Evolutionary conservation across 306 rosid genomes (phyloP), one percentile per base, ranked within the genome.

Genomic region (Sophora flavescens): DNA sequence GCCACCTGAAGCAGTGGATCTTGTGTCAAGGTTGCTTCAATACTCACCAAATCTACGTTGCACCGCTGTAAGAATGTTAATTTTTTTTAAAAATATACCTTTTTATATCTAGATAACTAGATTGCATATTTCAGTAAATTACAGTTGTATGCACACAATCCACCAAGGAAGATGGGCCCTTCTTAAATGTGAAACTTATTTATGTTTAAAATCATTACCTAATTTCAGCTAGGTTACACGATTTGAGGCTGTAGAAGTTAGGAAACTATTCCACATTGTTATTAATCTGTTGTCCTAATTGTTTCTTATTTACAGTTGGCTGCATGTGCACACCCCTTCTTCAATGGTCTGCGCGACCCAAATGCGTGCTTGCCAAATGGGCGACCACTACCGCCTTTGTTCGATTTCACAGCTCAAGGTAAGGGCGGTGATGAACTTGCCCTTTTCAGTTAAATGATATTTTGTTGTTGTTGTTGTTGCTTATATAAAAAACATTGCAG

Each of bases 41-140:
- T 93, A 93, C 72, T 93, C 98, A 14, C 98, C 98, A 77, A 89
- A 87, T 81, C 89, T 93, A 54, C 97, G 98, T 45, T 93, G 97
- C 80, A 89, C 96, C 2, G 93, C 98, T 17, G 98, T 93, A 90
- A 91, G 93, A 50, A 67, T 42, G 44, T 82, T 54, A 30, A 8
- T 30, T 68, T 72, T 30, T 57, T 58, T 36, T 26, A 14, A 11
- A 11, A 38, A 62, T 39, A 8, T 17, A 8, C 36, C 35, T 32
- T 30, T 51, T 51, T 53, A 50, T 9, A 8, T 33, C 35, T 32
- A 53, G n/a, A 50, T 9, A 8, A 22, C 35, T 32, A 53, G 58
- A n/a, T 68, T 10, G 10, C 28, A 6, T 38, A 30, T 59, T 59
- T 36, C 33, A 51, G 38, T 59, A 30, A 66, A 26, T 14, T 42